phyloP scores from a whole-genome alignment of 2,329 filamentous ascomycete species.

The Penicillium concentricum region DNA sequence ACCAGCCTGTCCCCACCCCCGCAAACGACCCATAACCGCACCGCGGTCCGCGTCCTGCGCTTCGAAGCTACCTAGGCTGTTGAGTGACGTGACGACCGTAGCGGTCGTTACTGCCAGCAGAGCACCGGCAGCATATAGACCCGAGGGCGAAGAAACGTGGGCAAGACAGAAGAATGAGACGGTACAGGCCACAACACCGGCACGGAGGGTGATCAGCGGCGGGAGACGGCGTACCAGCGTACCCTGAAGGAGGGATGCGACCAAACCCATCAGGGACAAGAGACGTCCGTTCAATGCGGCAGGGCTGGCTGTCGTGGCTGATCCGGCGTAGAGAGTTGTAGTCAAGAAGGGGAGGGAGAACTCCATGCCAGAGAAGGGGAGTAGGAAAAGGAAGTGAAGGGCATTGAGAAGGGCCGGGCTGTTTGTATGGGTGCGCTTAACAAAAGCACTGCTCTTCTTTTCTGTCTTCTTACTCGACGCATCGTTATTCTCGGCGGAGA shows the following conservation, averaged over 20 bases:
- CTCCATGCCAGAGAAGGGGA: slow-evolving; percentile 98
- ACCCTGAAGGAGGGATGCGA: slow-evolving; percentile 90
- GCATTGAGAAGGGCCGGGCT: slow-evolving; percentile 78
- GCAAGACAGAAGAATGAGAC: slow-evolving; percentile 77
- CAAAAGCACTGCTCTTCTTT: not conserved
- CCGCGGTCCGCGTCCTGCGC: slow-evolving; percentile 77
- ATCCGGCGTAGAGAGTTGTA: slow-evolving; percentile 85
- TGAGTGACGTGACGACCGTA: slow-evolving; percentile 90
- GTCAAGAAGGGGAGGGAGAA: slow-evolving; percentile 98
- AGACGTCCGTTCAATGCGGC: slow-evolving; percentile 79
- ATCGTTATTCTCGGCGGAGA: slow-evolving; percentile 21
- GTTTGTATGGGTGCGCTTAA: slow-evolving; percentile 63
- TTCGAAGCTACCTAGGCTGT: slow-evolving; percentile 88
- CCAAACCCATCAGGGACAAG: slow-evolving; percentile 84
- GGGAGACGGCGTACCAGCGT: slow-evolving; percentile 83
- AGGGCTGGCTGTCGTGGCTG: slow-evolving; percentile 39
- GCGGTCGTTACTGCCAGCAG: slow-evolving; percentile 86
- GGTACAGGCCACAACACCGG: slow-evolving; percentile 75
- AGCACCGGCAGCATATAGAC: slow-evolving; percentile 78
- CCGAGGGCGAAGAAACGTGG: slow-evolving; percentile 63
- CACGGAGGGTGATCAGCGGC: slow-evolving; percentile 74
- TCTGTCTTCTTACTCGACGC: not conserved
- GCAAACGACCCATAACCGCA: slow-evolving; percentile 78
- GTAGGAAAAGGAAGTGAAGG: slow-evolving; percentile 84
- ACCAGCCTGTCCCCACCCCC: slow-evolving; percentile 80